Evolutionary conservation across 306 rosid genomes (phyloP).

Genomic region (Sphenostylis stenocarpa): DNA sequence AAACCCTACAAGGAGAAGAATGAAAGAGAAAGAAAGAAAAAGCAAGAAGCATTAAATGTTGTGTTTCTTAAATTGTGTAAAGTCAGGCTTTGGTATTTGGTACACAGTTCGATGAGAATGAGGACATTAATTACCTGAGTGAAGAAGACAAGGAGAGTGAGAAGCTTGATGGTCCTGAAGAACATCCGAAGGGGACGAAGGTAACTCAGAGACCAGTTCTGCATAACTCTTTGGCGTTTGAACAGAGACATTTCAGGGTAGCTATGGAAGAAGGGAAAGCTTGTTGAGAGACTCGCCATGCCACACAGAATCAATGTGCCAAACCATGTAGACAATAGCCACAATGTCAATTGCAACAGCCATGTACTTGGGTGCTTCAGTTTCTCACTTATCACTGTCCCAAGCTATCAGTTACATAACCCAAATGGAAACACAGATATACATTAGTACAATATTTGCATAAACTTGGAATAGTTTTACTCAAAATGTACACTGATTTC

Average conservation of each 20-base stretch:
- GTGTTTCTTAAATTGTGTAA: neutral
- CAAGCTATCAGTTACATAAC: too few species aligned
- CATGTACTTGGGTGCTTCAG: constrained; percentile 60
- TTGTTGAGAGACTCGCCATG: constrained; percentile 26
- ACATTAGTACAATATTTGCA: neutral
- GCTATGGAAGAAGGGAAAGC: constrained; percentile 58
- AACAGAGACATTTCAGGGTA: constrained; percentile 36
- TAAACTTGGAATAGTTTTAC: neutral
- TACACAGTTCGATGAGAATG: neutral
- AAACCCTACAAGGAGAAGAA: neutral
- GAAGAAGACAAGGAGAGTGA: constrained; percentile 57
- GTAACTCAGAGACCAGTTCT: constrained; percentile 57
- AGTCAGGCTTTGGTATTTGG: neutral
- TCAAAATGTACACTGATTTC: too few species aligned
- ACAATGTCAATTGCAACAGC: constrained; percentile 39
- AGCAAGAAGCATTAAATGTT: constrained; percentile 6
- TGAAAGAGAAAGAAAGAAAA: neutral
- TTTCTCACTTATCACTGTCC: constrained; percentile 43
- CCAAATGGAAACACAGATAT: neutral
- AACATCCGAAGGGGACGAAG: constrained; percentile 46
- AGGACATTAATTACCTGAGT: constrained; percentile 58
- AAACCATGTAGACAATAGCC: constrained; percentile 70
- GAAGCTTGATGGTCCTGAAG: constrained; percentile 54
- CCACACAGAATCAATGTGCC: constrained; percentile 71
- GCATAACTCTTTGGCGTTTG: constrained; percentile 39